A percentile compares a stretch with the other conserved stretches of the same genome.
Evolutionary conservation across 2,329 filamentous ascomycete species (phyloP).

Genomic region (Calonectria fujianensis): DNA sequence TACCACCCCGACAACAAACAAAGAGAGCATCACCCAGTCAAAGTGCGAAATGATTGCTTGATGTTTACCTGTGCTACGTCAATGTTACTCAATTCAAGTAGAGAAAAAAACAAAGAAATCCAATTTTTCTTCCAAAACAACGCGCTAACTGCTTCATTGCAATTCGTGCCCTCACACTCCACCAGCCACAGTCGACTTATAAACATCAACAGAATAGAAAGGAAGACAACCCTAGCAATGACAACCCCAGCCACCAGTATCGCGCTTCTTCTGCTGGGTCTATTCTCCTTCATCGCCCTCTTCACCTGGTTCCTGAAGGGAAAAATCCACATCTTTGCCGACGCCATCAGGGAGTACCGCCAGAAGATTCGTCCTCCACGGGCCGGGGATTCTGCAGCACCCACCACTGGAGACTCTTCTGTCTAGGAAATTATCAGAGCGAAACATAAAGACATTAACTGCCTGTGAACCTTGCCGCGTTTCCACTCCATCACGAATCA

Average conservation of each 20-base stretch:
- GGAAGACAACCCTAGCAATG: conserved; percentile 47
- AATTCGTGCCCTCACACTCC: neutral
- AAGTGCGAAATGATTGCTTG: neutral
- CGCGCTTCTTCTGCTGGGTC: conserved; percentile 57
- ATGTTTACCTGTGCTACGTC: neutral
- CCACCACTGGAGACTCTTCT: conserved; percentile 37
- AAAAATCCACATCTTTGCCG: conserved; percentile 57
- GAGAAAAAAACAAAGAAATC: neutral
- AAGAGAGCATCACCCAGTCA: conserved; percentile 28
- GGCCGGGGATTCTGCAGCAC: conserved; percentile 34
- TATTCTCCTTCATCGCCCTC: conserved; percentile 56
- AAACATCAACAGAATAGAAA: conserved; percentile 1
- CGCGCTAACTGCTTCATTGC: neutral
- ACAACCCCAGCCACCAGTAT: conserved; percentile 55
- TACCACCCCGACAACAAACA: conserved; percentile 34
- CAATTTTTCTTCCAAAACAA: neutral
- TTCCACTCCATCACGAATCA: neutral
- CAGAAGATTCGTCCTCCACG: conserved; percentile 37
- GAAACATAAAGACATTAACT: neutral
- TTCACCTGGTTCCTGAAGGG: conserved; percentile 57
- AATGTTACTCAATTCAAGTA: neutral
- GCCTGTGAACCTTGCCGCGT: neutral
- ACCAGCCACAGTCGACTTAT: neutral
- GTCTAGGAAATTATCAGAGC: conserved; percentile 33
- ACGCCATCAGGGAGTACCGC: conserved; percentile 51